Evolutionary conservation across 257 asterid species (phyloP).

Genomic region (Capsicum rhomboideum): DNA sequence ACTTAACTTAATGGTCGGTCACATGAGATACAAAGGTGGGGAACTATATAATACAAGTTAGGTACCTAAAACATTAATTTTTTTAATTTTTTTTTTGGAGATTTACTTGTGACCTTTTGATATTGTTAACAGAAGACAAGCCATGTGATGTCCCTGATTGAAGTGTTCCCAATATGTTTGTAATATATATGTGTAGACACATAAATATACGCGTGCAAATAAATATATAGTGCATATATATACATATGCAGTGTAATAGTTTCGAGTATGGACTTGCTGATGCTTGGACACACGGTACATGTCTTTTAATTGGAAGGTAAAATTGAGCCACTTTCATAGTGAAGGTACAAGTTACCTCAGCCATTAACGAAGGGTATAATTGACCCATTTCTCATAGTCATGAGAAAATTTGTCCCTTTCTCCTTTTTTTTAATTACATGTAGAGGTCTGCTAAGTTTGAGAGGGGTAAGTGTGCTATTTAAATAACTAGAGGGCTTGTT

Average conservation of each 20-base stretch:
- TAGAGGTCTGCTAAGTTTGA: not conserved
- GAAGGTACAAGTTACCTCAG: no score
- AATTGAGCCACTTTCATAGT: not conserved
- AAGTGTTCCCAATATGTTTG: not conserved
- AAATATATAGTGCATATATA: not conserved
- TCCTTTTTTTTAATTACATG: no score
- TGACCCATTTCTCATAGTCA: not conserved
- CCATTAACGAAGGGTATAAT: not conserved
- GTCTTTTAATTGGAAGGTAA: no score
- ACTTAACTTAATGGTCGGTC: conserved; percentile 47
- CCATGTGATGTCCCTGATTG: conserved; percentile 55
- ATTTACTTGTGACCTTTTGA: conserved; percentile 4
- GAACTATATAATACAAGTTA: conserved; percentile 12
- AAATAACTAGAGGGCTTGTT: not conserved
- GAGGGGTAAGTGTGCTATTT: not conserved
- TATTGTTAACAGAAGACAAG: conserved; percentile 19
- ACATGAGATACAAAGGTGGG: conserved; percentile 72
- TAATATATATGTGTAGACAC: not conserved
- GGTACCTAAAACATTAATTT: conserved; percentile 17
- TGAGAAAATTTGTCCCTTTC: no score
- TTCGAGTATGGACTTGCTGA: not conserved
- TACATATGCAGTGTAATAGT: not conserved
- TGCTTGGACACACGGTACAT: not conserved
- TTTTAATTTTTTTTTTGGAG: not conserved
- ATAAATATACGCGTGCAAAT: not conserved